These are phyloP conservation scores for Gossypium mustelinum DNA, from an alignment of 345 rosid species.

Conservation along the genomic window DNA sequence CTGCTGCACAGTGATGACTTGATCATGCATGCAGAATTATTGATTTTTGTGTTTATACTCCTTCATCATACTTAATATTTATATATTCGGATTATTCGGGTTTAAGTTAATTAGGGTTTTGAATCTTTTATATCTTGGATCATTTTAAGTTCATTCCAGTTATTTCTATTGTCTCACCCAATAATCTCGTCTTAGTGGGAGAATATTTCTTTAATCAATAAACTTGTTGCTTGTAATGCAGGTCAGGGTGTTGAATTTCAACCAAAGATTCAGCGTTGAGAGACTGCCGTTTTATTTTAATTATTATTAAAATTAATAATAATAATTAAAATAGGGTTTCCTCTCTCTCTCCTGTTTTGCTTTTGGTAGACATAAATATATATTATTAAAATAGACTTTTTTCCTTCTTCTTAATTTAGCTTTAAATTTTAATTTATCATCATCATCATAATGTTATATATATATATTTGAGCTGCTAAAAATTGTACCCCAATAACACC, in stretches of 20 bases:
- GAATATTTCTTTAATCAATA: not conserved
- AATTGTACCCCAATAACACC: too few species aligned
- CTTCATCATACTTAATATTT: too few species aligned
- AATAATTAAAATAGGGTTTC: not conserved
- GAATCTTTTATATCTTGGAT: too few species aligned
- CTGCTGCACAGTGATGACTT: not conserved
- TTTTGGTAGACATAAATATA: not conserved
- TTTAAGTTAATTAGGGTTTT: too few species aligned
- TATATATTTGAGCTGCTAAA: too few species aligned
- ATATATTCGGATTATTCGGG: too few species aligned
- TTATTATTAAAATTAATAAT: not conserved
- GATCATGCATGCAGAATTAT: not conserved
- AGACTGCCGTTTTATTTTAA: conserved; percentile 10
- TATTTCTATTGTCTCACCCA: too few species aligned
- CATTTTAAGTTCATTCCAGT: too few species aligned
- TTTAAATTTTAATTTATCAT: not conserved
- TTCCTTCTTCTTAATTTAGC: not conserved
- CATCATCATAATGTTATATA: not conserved
- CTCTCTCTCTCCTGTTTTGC: not conserved
- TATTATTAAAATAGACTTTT: not conserved
- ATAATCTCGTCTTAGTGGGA: too few species aligned
- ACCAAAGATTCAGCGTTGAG: not conserved
- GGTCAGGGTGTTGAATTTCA: conserved; percentile 3
- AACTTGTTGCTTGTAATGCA: not conserved
- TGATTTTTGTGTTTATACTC: not conserved